These are phyloP conservation scores for Letharia columbiana DNA, from an alignment of 495 filamentous ascomycete species.

Conservation along the genomic window DNA sequence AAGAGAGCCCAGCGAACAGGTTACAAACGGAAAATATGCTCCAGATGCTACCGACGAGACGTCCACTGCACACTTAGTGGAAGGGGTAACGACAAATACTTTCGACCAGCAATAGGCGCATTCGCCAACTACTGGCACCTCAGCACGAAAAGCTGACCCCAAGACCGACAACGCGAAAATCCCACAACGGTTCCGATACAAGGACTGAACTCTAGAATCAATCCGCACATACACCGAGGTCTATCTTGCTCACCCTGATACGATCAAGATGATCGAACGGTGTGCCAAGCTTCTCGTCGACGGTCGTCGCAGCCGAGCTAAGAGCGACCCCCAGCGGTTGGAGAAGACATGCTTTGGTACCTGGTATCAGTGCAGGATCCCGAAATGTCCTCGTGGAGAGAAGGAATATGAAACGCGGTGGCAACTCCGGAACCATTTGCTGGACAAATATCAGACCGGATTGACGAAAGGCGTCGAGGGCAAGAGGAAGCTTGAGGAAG, in stretches of 20 bases:
- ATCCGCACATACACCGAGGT: constrained; percentile 8
- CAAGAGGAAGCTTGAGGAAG: not conserved
- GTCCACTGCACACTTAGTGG: not conserved
- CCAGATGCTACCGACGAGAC: not conserved
- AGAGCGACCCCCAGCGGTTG: constrained; percentile 14
- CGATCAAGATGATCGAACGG: not conserved
- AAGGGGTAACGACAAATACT: not conserved
- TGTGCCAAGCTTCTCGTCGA: constrained; percentile 13
- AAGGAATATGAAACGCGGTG: constrained; percentile 15
- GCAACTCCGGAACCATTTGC: constrained; percentile 15
- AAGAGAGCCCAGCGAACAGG: not conserved
- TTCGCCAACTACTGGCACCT: not conserved
- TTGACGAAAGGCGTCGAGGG: not conserved
- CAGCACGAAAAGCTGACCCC: not conserved
- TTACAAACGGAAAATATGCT: not conserved
- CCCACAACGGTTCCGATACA: constrained; percentile 10
- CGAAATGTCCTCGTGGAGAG: constrained; percentile 18
- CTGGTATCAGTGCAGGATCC: constrained; percentile 21
- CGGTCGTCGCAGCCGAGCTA: constrained; percentile 15
- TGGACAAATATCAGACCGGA: constrained; percentile 14
- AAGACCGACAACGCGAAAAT: not conserved
- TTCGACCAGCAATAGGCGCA: not conserved
- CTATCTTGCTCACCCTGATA: constrained; percentile 1
- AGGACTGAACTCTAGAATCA: constrained; percentile 12
- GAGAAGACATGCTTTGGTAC: constrained; percentile 21